Base-by-base conservation (phyloP, 2,329 filamentous ascomycete species). In the Westerdykella sp. region DNA sequence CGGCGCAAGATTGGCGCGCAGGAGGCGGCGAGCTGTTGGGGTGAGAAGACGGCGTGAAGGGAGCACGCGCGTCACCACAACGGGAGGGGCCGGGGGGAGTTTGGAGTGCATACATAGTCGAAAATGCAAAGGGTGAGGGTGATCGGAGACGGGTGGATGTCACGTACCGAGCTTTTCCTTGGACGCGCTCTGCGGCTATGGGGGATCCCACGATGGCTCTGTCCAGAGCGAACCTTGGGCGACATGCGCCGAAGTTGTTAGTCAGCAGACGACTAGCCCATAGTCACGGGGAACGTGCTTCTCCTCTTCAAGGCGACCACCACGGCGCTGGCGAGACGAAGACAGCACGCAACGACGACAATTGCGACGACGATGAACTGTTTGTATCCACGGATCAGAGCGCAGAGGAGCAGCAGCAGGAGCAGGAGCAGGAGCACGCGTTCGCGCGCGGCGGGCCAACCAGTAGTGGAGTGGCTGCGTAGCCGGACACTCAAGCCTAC, bases 391-490 rank as follows among this genome's bases (percentile, higher is more conserved):
- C 9, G n/a, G 16, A 35, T 32, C 32, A 14, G n/a, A 18, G 32
- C 32, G n/a, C 16, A 14, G 32, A 35, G 32, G 9, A 35, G 32
- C 32, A 35, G 32, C 39, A 52, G 44, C 43, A 50, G n/a, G n/a
- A n/a, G n/a, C n/a, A n/a, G n/a, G n/a, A n/a, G 32, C 32, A 35
- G 32, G 41, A 52, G 44, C 43, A 50, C 50, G 49, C 49, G 50
- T 51, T 48, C 42, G 42, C 47, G 47, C 43, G 53, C 52, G 52
- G 32, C 32, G 32, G 18, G 28, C 53, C 54, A 51, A 47, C 57
- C 60, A 63, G 57, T 35, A 15, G 32, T 60, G 39, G 55, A 63
- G 62, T 65, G 62, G 59, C 62, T 63, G 56, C 57, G 53, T 56
- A 55, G 52, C 56, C 59, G 55, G 54, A 55, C 54, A 58, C 53